Percentiles rank a stretch among this genome's conserved stretches.
Evolutionary conservation across 2,329 filamentous ascomycete genomes (phyloP).

Genomic region (Penicillium sp.): DNA sequence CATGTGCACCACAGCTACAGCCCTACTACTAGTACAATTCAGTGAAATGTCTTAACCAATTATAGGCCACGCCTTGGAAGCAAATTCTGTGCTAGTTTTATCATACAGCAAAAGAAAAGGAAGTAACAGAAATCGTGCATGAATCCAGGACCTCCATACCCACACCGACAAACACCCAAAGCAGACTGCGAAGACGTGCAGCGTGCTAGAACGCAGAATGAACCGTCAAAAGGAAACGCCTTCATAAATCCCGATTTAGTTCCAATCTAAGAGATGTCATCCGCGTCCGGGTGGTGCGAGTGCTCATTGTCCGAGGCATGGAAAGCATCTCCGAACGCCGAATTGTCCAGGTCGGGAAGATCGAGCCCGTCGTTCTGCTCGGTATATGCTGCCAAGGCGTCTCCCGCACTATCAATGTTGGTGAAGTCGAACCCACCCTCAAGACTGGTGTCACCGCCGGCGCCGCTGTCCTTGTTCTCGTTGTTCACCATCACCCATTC

Average conservation of each 20-base stretch:
- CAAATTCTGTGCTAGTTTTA: conserved; percentile 13
- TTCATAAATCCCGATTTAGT: conserved; percentile 9
- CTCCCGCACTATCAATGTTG: conserved; percentile 67
- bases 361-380: conserved; percentile 59
- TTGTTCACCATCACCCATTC: conserved; percentile 80
- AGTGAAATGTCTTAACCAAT: not conserved
- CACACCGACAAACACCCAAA: conserved; percentile 19
- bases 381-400: conserved; percentile 70
- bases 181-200: conserved; percentile 15
- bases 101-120: conserved; percentile 15
- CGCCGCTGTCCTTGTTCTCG: conserved; percentile 52
- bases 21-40: not conserved
- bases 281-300: conserved; percentile 44
- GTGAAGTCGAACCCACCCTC: conserved; percentile 52
- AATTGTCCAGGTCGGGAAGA: conserved; percentile 72
- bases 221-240: conserved; percentile 19
- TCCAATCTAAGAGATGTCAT: conserved; percentile 43
- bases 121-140: conserved; percentile 14
- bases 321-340: conserved; percentile 82
- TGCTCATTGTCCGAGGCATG: conserved; percentile 60
- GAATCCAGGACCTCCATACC: conserved; percentile 22
- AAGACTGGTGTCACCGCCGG: conserved; percentile 38
- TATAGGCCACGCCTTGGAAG: conserved; percentile 2
- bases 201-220: conserved; percentile 15
- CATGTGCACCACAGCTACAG: not conserved